phyloP scores from a whole-genome alignment of 2,329 filamentous ascomycete species.

The Aaosphaeria pasadenensis region DNA sequence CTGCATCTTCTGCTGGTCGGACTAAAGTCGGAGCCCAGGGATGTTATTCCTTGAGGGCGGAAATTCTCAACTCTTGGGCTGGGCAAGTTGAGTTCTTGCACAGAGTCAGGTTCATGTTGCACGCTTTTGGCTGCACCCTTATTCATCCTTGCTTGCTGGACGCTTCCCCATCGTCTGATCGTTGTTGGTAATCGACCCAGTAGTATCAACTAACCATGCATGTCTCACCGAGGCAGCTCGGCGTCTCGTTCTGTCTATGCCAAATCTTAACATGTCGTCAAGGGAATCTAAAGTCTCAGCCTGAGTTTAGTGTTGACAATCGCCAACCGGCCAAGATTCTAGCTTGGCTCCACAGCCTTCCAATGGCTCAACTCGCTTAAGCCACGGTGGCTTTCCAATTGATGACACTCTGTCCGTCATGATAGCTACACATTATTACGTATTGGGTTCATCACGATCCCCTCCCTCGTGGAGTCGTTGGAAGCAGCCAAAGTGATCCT shows the following conservation, averaged over 20 bases:
- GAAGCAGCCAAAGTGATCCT: no score
- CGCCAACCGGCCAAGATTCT: constrained; percentile 5
- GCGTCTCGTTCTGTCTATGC: constrained; percentile 1
- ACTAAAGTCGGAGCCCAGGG: constrained; percentile 3
- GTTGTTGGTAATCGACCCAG: not conserved
- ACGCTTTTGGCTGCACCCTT: not conserved
- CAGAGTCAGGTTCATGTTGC: constrained; percentile 3
- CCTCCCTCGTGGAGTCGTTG: not conserved
- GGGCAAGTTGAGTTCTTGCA: not conserved
- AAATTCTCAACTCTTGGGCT: no score
- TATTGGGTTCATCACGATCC: constrained; percentile 1
- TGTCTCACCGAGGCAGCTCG: constrained; percentile 1
- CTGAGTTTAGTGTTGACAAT: constrained; percentile 3
- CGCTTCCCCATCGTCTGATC: not conserved
- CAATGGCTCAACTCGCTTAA: constrained; percentile 1
- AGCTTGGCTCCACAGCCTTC: constrained; percentile 1
- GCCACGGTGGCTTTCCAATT: not conserved
- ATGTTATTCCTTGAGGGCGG: no score
- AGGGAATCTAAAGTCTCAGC: constrained; percentile 3
- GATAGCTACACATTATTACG: constrained; percentile 4
- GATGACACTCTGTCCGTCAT: constrained; percentile 1
- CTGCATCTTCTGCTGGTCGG: constrained; percentile 1
- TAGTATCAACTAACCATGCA: not conserved
- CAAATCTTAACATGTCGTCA: constrained; percentile 1
- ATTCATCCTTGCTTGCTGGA: constrained; percentile 1